Evolutionary conservation across 331 rosid genomes (phyloP).

Genomic region (Quercus lobata): DNA sequence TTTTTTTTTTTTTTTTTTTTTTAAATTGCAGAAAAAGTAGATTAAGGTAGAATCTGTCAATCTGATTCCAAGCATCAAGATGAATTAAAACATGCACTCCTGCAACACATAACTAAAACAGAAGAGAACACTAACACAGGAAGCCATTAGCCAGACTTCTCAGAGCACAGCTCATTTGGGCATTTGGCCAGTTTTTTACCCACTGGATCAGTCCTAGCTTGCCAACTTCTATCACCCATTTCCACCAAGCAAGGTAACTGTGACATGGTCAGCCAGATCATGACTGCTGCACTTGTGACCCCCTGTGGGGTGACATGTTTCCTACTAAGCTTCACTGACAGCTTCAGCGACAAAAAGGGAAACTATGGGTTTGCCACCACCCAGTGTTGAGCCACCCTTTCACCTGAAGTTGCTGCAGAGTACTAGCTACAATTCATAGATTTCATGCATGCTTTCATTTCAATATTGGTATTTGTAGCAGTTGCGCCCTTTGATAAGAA

Average conservation of each 20-base stretch:
- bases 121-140: slow-evolving; percentile 50
- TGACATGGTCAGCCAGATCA: slow-evolving; percentile 50
- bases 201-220: slow-evolving; percentile 79
- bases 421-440: slow-evolving; percentile 54
- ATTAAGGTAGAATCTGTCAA: slow-evolving; percentile 25
- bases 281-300: slow-evolving; percentile 60
- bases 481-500: slow-evolving; percentile 71
- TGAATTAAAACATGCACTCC: slow-evolving; percentile 49
- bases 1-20: not conserved
- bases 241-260: slow-evolving; percentile 65
- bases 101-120: slow-evolving; percentile 39
- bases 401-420: slow-evolving; percentile 40
- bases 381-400: slow-evolving; percentile 48
- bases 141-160: slow-evolving; percentile 72
- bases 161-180: slow-evolving; percentile 81
- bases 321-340: slow-evolving; percentile 71
- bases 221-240: slow-evolving; percentile 76
- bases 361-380: slow-evolving; percentile 68
- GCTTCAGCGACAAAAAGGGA: slow-evolving; percentile 65
- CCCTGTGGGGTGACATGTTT: slow-evolving; percentile 62
- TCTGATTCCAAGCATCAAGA: slow-evolving; percentile 3
- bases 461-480: slow-evolving; percentile 70
- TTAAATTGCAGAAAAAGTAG: slow-evolving; percentile 21
- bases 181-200: slow-evolving; percentile 83
- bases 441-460: slow-evolving; percentile 77